Conservation (phyloP, 2,329 filamentous ascomycete species). For the Colletotrichum eremochloae region DNA sequence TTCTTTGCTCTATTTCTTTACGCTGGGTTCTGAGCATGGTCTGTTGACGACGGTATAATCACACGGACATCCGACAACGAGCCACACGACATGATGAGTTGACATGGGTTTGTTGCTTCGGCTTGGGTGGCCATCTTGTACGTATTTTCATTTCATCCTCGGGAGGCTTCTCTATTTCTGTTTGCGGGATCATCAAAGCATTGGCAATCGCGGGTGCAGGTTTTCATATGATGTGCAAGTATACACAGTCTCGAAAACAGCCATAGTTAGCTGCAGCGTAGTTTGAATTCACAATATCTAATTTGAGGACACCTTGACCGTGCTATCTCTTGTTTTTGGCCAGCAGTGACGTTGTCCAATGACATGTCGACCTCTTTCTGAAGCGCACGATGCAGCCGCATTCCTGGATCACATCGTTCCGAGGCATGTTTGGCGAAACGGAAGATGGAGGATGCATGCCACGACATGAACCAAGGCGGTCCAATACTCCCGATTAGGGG, state of each 20-base stretch:
- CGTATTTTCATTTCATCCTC: slow-evolving; percentile 15
- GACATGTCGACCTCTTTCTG: neutral
- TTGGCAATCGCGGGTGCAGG: slow-evolving; percentile 31
- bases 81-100: slow-evolving; percentile 39
- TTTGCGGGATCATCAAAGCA: slow-evolving; percentile 24
- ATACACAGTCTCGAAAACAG: slow-evolving; percentile 3
- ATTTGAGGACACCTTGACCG: neutral
- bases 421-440: neutral
- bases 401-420: too few species aligned
- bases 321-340: neutral
- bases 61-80: slow-evolving; percentile 33
- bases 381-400: neutral
- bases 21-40: slow-evolving; percentile 10
- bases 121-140: slow-evolving; percentile 30
- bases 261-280: slow-evolving; percentile 27
- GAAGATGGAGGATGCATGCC: neutral
- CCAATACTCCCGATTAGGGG: neutral
- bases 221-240: slow-evolving; percentile 12
- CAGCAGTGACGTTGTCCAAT: neutral
- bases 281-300: slow-evolving; percentile 26
- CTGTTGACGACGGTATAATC: slow-evolving; percentile 33
- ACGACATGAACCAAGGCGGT: neutral
- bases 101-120: slow-evolving; percentile 30
- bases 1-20: neutral
- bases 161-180: slow-evolving; percentile 2